These are phyloP conservation scores for Penicillium concentricum DNA, from an alignment of 2,329 filamentous ascomycete species.

Conservation along the genomic window DNA sequence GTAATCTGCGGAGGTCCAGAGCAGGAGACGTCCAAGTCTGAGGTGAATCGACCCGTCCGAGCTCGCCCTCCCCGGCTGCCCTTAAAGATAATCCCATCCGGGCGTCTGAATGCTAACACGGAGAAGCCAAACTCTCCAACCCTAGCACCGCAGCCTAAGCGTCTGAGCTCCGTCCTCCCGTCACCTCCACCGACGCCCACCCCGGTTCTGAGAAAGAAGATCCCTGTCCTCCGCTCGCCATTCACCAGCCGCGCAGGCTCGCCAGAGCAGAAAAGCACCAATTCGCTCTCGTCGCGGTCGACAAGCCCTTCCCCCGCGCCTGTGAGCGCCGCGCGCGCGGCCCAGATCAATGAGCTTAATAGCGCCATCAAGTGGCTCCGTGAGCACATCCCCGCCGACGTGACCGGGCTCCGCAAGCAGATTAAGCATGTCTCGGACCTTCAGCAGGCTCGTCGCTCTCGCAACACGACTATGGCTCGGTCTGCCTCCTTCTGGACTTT, in stretches of 20 bases:
- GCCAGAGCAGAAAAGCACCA: no score
- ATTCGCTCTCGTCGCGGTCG: not conserved
- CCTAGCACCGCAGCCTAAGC: not conserved
- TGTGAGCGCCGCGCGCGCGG: constrained; percentile 2
- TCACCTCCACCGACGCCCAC: not conserved
- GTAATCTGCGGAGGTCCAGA: not conserved
- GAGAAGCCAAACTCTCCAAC: not conserved
- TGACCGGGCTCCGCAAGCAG: constrained; percentile 26
- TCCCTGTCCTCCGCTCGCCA: not conserved
- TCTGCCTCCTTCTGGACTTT: constrained; percentile 44
- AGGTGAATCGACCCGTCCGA: not conserved
- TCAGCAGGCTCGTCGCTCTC: constrained; percentile 26
- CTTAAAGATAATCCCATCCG: constrained; percentile 21
- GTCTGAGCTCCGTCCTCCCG: not conserved
- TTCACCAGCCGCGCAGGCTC: not conserved
- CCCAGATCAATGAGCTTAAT: constrained; percentile 25
- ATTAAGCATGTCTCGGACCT: constrained; percentile 25
- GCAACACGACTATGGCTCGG: constrained; percentile 26
- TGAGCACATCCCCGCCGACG: constrained; percentile 27
- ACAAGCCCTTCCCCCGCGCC: not conserved
- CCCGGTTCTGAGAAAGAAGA: not conserved
- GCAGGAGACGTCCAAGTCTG: not conserved
- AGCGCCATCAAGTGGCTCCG: constrained; percentile 24
- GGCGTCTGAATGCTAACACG: constrained; percentile 1
- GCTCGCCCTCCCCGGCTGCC: constrained; percentile 21